A percentile compares a stretch with the other conserved stretches of the same genome.
These are phyloP conservation scores for Pinus tabuliformis DNA, from an alignment of 75 land plant genomes.

Conservation along the genomic window DNA sequence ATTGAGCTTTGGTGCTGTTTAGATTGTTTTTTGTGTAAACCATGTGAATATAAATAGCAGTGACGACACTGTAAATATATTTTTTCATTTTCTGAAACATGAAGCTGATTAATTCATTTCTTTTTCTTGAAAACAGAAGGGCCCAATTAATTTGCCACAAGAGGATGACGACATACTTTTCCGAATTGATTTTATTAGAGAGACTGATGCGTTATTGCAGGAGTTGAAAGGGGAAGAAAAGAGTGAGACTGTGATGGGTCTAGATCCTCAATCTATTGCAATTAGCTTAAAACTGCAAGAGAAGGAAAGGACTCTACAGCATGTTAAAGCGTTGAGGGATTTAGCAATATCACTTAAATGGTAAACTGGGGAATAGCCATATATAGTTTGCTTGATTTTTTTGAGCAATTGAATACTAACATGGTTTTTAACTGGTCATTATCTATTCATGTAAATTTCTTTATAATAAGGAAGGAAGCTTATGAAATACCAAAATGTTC, in stretches of 20 bases:
- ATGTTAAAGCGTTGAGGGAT: conserved; percentile 68
- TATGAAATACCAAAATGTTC: too few species aligned
- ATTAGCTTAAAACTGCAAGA: conserved; percentile 80
- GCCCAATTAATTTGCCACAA: conserved; percentile 33
- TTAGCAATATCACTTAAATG: conserved; percentile 71
- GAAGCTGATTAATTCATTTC: background rate
- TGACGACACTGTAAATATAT: background rate
- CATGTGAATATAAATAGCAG: too few species aligned
- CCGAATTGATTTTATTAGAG: conserved; percentile 91
- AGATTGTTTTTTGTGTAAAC: background rate
- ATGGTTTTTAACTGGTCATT: too few species aligned
- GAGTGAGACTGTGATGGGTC: conserved; percentile 32
- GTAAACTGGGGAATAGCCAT: conserved; percentile 20
- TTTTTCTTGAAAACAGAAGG: background rate
- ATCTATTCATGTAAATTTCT: too few species aligned
- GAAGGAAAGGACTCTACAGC: conserved; percentile 62
- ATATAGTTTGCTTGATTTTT: too few species aligned
- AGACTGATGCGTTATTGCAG: conserved; percentile 68
- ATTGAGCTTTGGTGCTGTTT: background rate
- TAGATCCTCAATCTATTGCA: conserved; percentile 90
- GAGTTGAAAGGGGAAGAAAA: conserved; percentile 48
- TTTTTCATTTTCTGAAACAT: background rate
- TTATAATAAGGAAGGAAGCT: too few species aligned
- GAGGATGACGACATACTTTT: conserved; percentile 70
- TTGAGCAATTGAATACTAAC: too few species aligned